Base-by-base conservation (phyloP, 2,329 filamentous ascomycete species). In the Orbilia oligospora region DNA sequence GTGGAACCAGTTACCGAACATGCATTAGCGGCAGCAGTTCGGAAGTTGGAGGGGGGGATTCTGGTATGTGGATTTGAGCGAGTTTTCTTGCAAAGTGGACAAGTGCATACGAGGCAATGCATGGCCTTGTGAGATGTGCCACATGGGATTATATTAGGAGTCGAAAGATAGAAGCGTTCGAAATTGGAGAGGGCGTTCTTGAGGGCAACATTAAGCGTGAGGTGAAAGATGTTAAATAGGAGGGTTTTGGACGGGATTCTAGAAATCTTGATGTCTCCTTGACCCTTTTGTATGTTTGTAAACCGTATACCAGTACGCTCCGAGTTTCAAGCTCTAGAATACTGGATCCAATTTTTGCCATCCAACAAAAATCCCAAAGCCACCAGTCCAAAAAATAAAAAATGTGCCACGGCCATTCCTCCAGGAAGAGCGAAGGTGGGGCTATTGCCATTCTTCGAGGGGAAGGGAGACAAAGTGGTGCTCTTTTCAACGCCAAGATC, bases 21-120 rank as follows among this genome's bases (percentile, higher is more conserved):
- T 72, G 75, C 68, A 69, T 72, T 78, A 78, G 75, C 75, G 68
- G 56, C 71, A 78, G 75, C 75, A 78, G 63, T 78, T 78, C 75
- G 75, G 75, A 78, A 72, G 49, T 77, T 48, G 33, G 18, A 48
- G 66, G 14, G 22, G n/a, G 18, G 53, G 16, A 38, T 22, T 58
- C 51, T 66, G 41, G 27, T 70, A 49, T 22, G 61, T 51, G 58
- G 41, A 46, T 67, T 20, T 78, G 53, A 56, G 63, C 53, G 66
- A 71, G 61, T 67, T 71, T 71, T 72, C 49, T 61, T 44, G 27
- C 36, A n/a, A 36, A 33, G 10, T 55, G 33, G 36, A 55, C 30
- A 71, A 41, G 72, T 71, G 49, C 41, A 76, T 53, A 65, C 56
- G 58, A 51, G 48, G 36, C 56, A 41, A 46, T 41, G 44, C 44